Base-by-base conservation (phyloP, 345 rosid genomes). In the Diplotaxis tenuifolia region DNA sequence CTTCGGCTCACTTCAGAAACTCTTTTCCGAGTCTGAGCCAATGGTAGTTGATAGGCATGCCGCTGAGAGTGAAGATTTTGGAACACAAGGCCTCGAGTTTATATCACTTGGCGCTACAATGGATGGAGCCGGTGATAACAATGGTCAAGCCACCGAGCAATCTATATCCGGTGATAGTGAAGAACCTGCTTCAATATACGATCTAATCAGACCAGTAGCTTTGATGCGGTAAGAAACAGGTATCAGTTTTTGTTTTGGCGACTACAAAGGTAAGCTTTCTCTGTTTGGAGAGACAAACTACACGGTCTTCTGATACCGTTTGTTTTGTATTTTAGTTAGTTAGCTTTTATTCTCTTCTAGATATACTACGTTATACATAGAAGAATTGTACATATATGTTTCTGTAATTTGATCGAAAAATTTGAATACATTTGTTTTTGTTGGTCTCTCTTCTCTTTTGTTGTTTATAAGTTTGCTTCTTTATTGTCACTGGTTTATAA, bases 181-280 rank as follows among this genome's bases (percentile, higher is more conserved):
- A 71, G 59, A 58, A 15, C 18, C 68, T 4, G 87, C 79, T 53
- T 74, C 76, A 21, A 77, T 75, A 16, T 42, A 86, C 23, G 80
- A 83, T 73, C 76, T 81, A 31, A 87, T 86, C 69, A 85, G 80
- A 76, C 97, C 98, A 22, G 58, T 90, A n/a, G 72, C 72, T 29
- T 42, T 77, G 76, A 77, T 77, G 80, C 73, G 72, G 72, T 65
- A 59, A 71, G 63, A 60, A 60, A 63, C 40, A 15, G 14, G 62
- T 11, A 60, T 53, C 76, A 58, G 62, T 52, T 56, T 16, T 56
- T 19, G 32, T 29, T 65, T 71, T 21, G 64, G 71, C 16, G 67
- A 31, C 25, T 16, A 77, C 62, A 71, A 71, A 71, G 80, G 73
- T 77, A 77, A 66, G 80, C 45, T 31, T 62, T 62, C 59, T 53